These are phyloP conservation scores for Ilex aquifolium DNA, from an alignment of 257 asterid genomes.

Conservation along the genomic window DNA sequence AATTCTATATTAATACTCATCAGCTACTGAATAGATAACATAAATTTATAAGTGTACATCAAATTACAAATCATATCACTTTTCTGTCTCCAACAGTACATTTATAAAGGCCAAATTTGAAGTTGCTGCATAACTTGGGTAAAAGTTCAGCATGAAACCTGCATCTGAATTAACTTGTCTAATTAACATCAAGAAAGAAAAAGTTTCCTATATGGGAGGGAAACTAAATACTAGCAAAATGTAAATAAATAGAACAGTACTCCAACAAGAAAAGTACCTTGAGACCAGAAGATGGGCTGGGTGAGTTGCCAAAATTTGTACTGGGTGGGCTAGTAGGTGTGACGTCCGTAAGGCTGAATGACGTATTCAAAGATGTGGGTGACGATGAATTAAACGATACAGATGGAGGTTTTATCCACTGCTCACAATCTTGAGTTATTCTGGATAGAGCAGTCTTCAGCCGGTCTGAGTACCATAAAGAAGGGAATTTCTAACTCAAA, in stretches of 20 bases:
- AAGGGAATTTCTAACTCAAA: background rate
- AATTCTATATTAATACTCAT: no score
- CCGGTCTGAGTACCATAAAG: conserved; percentile 56
- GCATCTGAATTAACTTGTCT: conserved; percentile 5
- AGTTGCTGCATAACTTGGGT: conserved; percentile 7
- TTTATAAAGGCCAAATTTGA: background rate
- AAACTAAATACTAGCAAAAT: background rate
- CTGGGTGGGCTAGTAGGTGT: conserved; percentile 86
- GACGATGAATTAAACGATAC: conserved; percentile 46
- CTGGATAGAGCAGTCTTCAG: conserved; percentile 79
- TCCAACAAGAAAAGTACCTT: conserved; percentile 47
- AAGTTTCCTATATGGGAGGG: conserved; percentile 5
- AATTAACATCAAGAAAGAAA: conserved; percentile 4
- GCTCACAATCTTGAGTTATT: conserved; percentile 84
- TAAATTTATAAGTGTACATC: no score
- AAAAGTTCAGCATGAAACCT: conserved; percentile 5
- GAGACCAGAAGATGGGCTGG: conserved; percentile 55
- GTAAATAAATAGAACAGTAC: background rate
- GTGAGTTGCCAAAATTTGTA: conserved; percentile 27
- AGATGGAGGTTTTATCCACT: conserved; percentile 72
- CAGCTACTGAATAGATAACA: no score
- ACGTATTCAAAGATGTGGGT: conserved; percentile 46
- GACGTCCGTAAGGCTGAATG: conserved; percentile 74
- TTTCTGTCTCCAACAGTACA: background rate
- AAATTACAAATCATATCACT: no score